A percentile compares a stretch with the other conserved stretches of the same genome.
Evolutionary conservation across 371 early-diverging fungal species (phyloP).

Genomic region (Conidiobolus incongruus): DNA sequence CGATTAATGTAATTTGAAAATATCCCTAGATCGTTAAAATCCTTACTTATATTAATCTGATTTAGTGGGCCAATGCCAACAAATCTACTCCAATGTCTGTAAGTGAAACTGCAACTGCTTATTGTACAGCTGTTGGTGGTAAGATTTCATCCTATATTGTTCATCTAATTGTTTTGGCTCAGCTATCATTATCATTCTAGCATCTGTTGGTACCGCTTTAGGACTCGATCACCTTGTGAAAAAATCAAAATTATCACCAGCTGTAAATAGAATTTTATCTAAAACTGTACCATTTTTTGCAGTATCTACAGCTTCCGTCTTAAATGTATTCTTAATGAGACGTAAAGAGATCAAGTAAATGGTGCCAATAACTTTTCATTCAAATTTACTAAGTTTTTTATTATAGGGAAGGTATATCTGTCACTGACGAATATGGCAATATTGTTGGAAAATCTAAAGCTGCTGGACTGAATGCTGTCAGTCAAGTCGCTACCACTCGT

Average conservation of each 20-base stretch:
- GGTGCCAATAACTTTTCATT: too few relatives aligned
- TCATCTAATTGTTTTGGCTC: not conserved
- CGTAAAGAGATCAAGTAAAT: slow-evolving; percentile 40
- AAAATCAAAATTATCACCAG: slow-evolving; percentile 42
- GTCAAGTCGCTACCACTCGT: too few relatives aligned
- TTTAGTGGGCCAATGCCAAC: slow-evolving; percentile 50
- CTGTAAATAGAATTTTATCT: slow-evolving; percentile 25
- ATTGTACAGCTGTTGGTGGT: not conserved
- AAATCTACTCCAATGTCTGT: slow-evolving; percentile 52
- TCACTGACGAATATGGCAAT: slow-evolving; percentile 31
- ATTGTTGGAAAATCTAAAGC: slow-evolving; percentile 35
- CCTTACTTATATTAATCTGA: too few relatives aligned
- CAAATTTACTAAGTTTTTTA: too few relatives aligned
- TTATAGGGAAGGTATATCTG: slow-evolving; percentile 41
- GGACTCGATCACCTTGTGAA: slow-evolving; percentile 49
- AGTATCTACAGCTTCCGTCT: slow-evolving; percentile 58
- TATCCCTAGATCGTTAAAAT: not conserved
- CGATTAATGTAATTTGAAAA: slow-evolving; percentile 25
- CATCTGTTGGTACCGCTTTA: slow-evolving; percentile 47
- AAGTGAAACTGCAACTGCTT: slow-evolving; percentile 39
- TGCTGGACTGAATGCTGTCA: slow-evolving; percentile 42
- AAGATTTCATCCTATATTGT: not conserved
- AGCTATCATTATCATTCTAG: not conserved
- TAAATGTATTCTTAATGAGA: slow-evolving; percentile 72
- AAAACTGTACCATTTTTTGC: slow-evolving; percentile 53